phyloP scores from a whole-genome alignment of 2,329 filamentous ascomycete species.

The Cytospora schulzeri region DNA sequence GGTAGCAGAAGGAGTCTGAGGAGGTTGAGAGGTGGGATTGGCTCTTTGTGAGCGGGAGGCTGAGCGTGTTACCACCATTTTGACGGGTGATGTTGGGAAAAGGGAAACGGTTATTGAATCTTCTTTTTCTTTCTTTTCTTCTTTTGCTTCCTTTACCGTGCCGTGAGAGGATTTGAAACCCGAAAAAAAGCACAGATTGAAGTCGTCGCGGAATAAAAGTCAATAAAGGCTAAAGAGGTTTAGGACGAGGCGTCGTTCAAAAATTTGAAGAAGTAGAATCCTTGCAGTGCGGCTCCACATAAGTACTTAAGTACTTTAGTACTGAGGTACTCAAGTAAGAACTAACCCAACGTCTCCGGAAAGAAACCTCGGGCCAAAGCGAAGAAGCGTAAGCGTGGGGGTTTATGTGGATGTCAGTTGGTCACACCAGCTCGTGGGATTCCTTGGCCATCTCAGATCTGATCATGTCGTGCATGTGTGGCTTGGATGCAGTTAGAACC shows the following conservation, averaged over 20 bases:
- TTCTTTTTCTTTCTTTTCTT: too few species aligned
- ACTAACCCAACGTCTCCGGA: background rate
- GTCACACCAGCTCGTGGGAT: too few species aligned
- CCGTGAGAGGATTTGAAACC: too few species aligned
- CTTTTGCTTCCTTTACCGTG: too few species aligned
- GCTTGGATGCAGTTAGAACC: background rate
- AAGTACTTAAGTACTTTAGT: too few species aligned
- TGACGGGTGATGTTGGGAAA: background rate
- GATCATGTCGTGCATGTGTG: background rate
- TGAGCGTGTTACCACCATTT: constrained; percentile 25
- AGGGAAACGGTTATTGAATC: too few species aligned
- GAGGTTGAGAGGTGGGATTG: constrained; percentile 5
- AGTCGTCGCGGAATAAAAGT: background rate
- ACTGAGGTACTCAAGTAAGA: too few species aligned
- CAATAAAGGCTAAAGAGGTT: background rate
- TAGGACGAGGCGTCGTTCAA: background rate
- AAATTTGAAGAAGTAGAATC: background rate
- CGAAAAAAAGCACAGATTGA: background rate
- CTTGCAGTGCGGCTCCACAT: background rate
- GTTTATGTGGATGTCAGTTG: background rate
- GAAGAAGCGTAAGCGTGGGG: background rate
- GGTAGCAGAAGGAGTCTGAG: background rate
- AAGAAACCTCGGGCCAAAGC: background rate
- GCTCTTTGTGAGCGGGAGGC: constrained; percentile 20
- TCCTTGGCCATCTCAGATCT: background rate